Evolutionary conservation across 2,329 filamentous ascomycete species (phyloP).

Genomic region (Botrytis fabae): DNA sequence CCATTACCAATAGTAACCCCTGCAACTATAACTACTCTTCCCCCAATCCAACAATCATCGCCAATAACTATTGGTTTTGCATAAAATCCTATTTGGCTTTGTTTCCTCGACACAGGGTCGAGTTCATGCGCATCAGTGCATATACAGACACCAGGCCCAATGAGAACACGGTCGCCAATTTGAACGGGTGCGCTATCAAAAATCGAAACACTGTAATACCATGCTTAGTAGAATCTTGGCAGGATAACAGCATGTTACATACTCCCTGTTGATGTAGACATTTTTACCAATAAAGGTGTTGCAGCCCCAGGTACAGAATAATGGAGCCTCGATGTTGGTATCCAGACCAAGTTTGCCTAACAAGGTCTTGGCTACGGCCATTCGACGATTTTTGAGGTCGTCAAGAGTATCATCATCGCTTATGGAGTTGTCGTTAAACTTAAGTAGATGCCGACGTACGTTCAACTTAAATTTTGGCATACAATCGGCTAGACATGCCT

Average conservation of each 20-base stretch:
- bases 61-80: conserved; percentile 50
- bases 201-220: conserved; percentile 30
- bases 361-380: conserved; percentile 25
- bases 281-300: conserved; percentile 28
- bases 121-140: conserved; percentile 72
- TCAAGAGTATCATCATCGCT: conserved; percentile 28
- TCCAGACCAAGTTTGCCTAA: conserved; percentile 29
- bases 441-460: conserved; percentile 24
- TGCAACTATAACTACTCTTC: conserved; percentile 51
- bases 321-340: conserved; percentile 30
- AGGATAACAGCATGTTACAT: conserved; percentile 15
- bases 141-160: conserved; percentile 71
- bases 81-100: conserved; percentile 51
- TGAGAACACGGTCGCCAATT: conserved; percentile 39
- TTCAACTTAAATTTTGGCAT: conserved; percentile 23
- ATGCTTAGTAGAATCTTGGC: conserved; percentile 1
- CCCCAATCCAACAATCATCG: conserved; percentile 58
- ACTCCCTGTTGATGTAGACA: conserved; percentile 34
- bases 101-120: conserved; percentile 54
- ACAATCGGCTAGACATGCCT: conserved; percentile 14
- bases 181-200: conserved; percentile 49
- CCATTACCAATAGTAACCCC: conserved; percentile 55
- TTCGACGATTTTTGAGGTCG: conserved; percentile 27
- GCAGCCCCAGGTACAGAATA: conserved; percentile 34
- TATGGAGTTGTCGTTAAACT: conserved; percentile 32